Evolutionary conservation across 106 monocot species (phyloP).

Genomic region (Acorus gramineus): DNA sequence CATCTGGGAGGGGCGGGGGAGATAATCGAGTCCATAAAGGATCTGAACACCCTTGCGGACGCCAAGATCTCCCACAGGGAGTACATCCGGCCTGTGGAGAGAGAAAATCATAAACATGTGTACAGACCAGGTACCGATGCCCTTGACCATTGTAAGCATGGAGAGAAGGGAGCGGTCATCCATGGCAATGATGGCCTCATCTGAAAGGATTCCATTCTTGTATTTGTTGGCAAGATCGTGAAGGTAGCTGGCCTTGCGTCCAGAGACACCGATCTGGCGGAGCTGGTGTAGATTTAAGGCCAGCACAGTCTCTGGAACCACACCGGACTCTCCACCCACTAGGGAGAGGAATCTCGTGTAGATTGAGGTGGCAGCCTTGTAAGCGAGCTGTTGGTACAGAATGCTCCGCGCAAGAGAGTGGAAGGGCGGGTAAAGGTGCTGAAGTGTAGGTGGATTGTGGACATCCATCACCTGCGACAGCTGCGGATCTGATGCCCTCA

Average conservation of each 20-base stretch:
- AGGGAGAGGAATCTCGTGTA: slow-evolving; percentile 70
- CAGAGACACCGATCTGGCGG: slow-evolving; percentile 78
- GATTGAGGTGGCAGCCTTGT: slow-evolving; percentile 72
- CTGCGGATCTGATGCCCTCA: slow-evolving; percentile 39
- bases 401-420: slow-evolving; percentile 71
- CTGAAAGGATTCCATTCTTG: slow-evolving; percentile 52
- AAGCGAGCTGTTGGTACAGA: slow-evolving; percentile 79
- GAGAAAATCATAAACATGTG: slow-evolving; percentile 99
- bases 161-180: slow-evolving; percentile 69
- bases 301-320: slow-evolving; percentile 50
- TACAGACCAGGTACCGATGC: slow-evolving; percentile 89
- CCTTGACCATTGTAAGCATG: slow-evolving; percentile 90
- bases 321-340: slow-evolving; percentile 47
- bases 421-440: slow-evolving; percentile 46
- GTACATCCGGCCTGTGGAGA: slow-evolving; percentile 81
- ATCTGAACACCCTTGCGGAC: slow-evolving; percentile 83
- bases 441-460: slow-evolving; percentile 38
- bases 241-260: slow-evolving; percentile 63
- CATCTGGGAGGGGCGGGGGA: slow-evolving; percentile 76
- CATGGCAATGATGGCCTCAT: slow-evolving; percentile 50
- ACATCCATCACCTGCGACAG: slow-evolving; percentile 45
- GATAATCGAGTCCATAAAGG: slow-evolving; percentile 42
- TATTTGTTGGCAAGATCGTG: slow-evolving; percentile 79
- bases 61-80: slow-evolving; percentile 69
- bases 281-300: slow-evolving; percentile 47